phyloP scores from a whole-genome alignment of 345 rosid genomes.

The Acer negundo region DNA sequence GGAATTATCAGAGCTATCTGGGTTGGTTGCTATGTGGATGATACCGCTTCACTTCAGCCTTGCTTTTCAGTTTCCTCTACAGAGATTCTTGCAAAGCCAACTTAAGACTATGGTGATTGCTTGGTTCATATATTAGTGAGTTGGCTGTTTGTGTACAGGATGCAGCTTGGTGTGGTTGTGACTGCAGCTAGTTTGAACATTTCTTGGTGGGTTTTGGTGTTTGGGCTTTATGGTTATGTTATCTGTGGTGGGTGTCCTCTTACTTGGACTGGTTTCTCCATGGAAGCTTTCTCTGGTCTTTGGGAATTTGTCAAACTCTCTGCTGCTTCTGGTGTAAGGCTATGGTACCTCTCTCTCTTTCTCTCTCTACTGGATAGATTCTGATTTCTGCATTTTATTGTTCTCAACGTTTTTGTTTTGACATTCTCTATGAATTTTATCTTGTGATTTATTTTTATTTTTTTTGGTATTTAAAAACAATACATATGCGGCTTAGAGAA shows the following conservation, averaged over 20 bases:
- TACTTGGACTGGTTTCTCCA: slow-evolving; percentile 82
- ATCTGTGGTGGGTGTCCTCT: slow-evolving; percentile 65
- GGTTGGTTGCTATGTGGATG: slow-evolving; percentile 46
- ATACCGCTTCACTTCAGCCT: slow-evolving; percentile 79
- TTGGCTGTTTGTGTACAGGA: slow-evolving; percentile 59
- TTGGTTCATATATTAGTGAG: slow-evolving; percentile 57
- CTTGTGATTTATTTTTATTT: too few species aligned
- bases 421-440: too few species aligned
- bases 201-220: slow-evolving; percentile 68
- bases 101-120: slow-evolving; percentile 59
- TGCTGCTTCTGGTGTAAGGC: slow-evolving; percentile 76
- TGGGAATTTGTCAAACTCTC: slow-evolving; percentile 81
- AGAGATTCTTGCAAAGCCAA: slow-evolving; percentile 77
- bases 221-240: slow-evolving; percentile 43
- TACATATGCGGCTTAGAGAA: slow-evolving; percentile 91
- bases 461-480: too few species aligned
- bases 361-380: too few species aligned
- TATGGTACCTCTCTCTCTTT: too few species aligned
- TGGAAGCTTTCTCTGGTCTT: slow-evolving; percentile 71
- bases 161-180: slow-evolving; percentile 61
- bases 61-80: slow-evolving; percentile 72
- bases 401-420: too few species aligned
- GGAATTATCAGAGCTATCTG: slow-evolving; percentile 62
- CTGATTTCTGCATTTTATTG: too few species aligned
- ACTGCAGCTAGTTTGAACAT: slow-evolving; percentile 52